These are phyloP conservation scores for Fusarium denticulatum DNA, from an alignment of 2,329 filamentous ascomycete species.

Conservation along the genomic window DNA sequence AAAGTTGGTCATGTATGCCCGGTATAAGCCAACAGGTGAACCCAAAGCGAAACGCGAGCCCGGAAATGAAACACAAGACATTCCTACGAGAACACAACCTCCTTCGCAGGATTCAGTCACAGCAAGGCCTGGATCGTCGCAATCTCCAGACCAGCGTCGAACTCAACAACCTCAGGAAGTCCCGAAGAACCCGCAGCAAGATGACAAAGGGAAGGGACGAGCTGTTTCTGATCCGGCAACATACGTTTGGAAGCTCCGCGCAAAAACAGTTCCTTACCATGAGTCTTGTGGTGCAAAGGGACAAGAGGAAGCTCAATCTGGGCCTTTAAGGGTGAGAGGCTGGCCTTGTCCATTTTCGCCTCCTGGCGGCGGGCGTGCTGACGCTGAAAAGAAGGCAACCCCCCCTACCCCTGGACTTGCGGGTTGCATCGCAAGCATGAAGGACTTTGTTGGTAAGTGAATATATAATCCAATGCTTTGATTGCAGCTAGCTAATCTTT, in stretches of 20 bases:
- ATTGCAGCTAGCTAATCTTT: background rate
- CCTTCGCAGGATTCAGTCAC: rapidly evolving
- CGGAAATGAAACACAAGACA: too few species aligned
- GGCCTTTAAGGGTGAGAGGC: background rate
- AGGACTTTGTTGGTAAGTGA: background rate
- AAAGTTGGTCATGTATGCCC: background rate
- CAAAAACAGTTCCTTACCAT: too few species aligned
- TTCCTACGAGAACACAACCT: too few species aligned
- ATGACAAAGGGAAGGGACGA: background rate
- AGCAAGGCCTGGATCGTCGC: rapidly evolving
- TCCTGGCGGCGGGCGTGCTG: background rate
- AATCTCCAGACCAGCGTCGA: rapidly evolving
- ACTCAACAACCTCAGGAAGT: background rate
- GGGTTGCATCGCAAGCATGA: background rate
- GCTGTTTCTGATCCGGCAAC: too few species aligned
- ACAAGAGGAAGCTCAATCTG: background rate
- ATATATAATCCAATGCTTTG: background rate
- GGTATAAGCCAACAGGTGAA: background rate
- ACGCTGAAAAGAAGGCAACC: background rate
- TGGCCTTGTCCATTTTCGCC: background rate
- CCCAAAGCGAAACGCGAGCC: background rate
- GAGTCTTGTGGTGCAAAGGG: background rate
- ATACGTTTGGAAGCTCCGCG: too few species aligned
- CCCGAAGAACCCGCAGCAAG: background rate
- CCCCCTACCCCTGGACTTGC: too few species aligned